Conservation (phyloP, 106 monocot genomes). For the Xerophyta viscosa region DNA sequence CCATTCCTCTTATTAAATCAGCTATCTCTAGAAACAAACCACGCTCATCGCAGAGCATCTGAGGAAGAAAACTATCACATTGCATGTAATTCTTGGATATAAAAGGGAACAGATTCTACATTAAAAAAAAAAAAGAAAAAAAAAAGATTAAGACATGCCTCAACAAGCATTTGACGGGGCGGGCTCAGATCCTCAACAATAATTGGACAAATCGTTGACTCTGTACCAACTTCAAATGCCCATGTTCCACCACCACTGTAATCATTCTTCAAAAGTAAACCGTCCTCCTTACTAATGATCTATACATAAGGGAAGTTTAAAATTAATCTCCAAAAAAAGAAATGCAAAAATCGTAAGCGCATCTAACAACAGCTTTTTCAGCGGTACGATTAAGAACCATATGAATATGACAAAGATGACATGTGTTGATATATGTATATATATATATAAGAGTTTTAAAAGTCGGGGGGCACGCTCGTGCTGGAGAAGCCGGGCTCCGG, state of each 20-base stretch:
- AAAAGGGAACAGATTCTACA: background rate
- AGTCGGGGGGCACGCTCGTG: too few relatives aligned
- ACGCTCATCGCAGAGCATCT: slow-evolving; percentile 94
- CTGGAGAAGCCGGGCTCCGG: too few relatives aligned
- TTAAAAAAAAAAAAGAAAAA: background rate
- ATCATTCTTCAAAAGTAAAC: slow-evolving; percentile 58
- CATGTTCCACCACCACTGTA: slow-evolving; percentile 72
- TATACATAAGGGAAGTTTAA: slow-evolving; percentile 12
- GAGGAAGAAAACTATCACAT: slow-evolving; percentile 1
- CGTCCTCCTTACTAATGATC: slow-evolving; percentile 59
- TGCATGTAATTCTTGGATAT: background rate
- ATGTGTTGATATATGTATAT: too few relatives aligned
- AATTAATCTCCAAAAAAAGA: too few relatives aligned
- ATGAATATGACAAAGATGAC: too few relatives aligned
- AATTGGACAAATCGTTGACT: slow-evolving; percentile 71
- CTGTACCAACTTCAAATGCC: slow-evolving; percentile 81
- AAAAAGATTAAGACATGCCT: slow-evolving; percentile 42
- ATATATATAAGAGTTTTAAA: too few relatives aligned
- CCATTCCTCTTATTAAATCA: slow-evolving; percentile 74
- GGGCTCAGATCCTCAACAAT: slow-evolving; percentile 89
- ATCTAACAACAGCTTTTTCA: too few relatives aligned
- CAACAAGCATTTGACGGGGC: slow-evolving; percentile 87
- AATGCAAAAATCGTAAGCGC: too few relatives aligned
- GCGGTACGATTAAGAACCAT: too few relatives aligned
- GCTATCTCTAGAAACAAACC: slow-evolving; percentile 96